A percentile compares a stretch with the other conserved stretches of the same genome.
phyloP scores from a whole-genome alignment of 192 early-diverging fungal species.

The Coemansia sp. region DNA sequence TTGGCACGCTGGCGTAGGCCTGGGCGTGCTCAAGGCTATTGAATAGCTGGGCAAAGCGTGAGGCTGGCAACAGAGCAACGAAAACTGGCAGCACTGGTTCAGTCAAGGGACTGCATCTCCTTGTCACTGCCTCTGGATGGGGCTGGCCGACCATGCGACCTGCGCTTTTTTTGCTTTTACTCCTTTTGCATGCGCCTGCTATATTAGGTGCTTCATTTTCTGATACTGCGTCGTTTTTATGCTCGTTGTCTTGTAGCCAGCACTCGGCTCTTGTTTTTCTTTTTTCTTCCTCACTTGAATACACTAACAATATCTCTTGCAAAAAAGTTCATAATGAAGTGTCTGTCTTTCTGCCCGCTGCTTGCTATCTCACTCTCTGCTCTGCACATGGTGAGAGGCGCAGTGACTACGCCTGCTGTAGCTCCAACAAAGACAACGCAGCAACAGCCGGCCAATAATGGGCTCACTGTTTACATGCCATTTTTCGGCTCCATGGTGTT shows the following conservation, averaged over 20 bases:
- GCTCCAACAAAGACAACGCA: not conserved
- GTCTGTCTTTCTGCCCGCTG: not conserved
- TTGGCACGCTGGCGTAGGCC: slow-evolving; percentile 39
- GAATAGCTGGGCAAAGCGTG: slow-evolving; percentile 31
- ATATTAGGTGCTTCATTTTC: not conserved
- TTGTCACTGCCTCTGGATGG: slow-evolving; percentile 21
- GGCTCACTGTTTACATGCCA: slow-evolving; percentile 6
- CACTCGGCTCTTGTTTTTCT: not conserved
- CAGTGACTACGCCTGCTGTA: not conserved
- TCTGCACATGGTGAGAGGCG: not conserved
- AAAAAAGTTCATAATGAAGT: not conserved
- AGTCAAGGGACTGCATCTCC: slow-evolving; percentile 38
- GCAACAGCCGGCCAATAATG: not conserved
- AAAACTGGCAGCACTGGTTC: slow-evolving; percentile 36
- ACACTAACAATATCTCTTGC: not conserved
- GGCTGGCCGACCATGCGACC: slow-evolving; percentile 21
- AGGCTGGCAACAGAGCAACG: slow-evolving; percentile 51
- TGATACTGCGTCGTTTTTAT: not conserved
- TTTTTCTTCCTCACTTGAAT: not conserved
- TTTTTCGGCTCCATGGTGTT: slow-evolving; percentile 14
- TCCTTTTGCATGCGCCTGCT: not conserved
- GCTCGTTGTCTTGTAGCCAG: not conserved
- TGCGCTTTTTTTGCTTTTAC: slow-evolving; percentile 7
- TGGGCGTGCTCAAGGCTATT: slow-evolving; percentile 30
- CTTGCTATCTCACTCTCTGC: not conserved